Evolutionary conservation across 2,329 filamentous ascomycete genomes (phyloP).

Genomic region (Penicillium brasilianum): DNA sequence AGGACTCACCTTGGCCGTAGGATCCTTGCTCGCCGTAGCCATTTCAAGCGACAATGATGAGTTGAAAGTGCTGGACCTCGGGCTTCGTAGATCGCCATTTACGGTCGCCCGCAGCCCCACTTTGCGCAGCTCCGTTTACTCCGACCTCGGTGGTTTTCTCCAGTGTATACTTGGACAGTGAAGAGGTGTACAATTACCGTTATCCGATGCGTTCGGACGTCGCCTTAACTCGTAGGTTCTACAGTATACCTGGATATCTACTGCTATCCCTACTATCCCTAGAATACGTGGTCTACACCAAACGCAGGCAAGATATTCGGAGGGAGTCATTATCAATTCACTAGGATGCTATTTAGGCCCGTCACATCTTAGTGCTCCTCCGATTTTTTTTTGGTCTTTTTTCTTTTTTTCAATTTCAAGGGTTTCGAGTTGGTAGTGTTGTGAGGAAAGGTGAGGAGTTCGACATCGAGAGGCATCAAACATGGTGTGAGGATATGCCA

Average conservation of each 20-base stretch:
- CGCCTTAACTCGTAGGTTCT: too few species aligned
- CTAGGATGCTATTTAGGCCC: constrained; percentile 31
- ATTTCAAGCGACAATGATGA: constrained; percentile 29
- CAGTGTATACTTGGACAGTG: too few species aligned
- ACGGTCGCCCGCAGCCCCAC: constrained; percentile 28
- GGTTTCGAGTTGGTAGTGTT: constrained; percentile 13
- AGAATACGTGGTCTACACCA: neutral
- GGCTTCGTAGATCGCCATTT: constrained; percentile 22
- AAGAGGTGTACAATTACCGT: too few species aligned
- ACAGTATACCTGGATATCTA: too few species aligned
- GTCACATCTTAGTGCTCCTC: constrained; percentile 35
- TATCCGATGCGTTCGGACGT: too few species aligned
- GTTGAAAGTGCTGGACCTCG: constrained; percentile 25
- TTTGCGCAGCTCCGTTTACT: constrained; percentile 18
- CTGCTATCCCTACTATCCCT: neutral
- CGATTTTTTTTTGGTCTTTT: constrained; percentile 28
- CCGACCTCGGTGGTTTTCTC: constrained; percentile 11
- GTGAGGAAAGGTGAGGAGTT: neutral
- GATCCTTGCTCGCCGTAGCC: constrained; percentile 43
- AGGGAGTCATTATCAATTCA: constrained; percentile 39
- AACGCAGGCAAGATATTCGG: too few species aligned
- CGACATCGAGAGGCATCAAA: constrained; percentile 1
- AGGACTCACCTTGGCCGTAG: constrained; percentile 43
- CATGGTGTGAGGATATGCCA: constrained; percentile 5
- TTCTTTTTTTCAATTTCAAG: constrained; percentile 20